phyloP scores from a whole-genome alignment of 768 basidiomycete genomes.

The Imleria badia region DNA sequence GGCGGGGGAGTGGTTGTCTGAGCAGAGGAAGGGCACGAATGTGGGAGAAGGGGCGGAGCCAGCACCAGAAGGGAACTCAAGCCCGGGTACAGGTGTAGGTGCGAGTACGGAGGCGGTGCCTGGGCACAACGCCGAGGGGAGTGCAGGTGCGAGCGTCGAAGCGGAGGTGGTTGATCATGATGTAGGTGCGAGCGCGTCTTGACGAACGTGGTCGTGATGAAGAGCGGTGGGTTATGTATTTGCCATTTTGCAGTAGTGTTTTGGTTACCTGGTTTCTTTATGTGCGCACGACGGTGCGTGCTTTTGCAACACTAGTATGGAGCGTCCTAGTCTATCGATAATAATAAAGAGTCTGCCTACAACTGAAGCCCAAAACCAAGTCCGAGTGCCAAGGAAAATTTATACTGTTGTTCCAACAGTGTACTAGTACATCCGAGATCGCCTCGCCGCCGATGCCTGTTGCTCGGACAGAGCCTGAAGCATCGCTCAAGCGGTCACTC shows the following conservation, averaged over 20 bases:
- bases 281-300: not conserved
- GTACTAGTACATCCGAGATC: no score
- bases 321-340: not conserved
- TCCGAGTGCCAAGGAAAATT: no score
- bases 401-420: no score
- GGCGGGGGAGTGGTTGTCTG: slow-evolving; percentile 13
- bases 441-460: no score
- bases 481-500: no score
- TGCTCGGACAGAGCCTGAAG: no score
- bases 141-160: not conserved
- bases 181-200: slow-evolving; percentile 3
- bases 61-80: not conserved
- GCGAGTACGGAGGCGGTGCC: not conserved
- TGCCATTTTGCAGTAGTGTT: not conserved
- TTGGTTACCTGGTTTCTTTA: not conserved
- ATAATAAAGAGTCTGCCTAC: no score
- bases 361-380: no score
- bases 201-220: not conserved
- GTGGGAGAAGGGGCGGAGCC: not conserved
- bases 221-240: not conserved
- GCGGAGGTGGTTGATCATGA: not conserved
- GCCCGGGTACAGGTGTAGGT: not conserved
- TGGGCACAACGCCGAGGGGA: not conserved
- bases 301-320: not conserved
- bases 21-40: not conserved